Evolutionary conservation across 345 rosid species (phyloP), one percentile per base, ranked within the genome.

Genomic region (Gossypium bickii): DNA sequence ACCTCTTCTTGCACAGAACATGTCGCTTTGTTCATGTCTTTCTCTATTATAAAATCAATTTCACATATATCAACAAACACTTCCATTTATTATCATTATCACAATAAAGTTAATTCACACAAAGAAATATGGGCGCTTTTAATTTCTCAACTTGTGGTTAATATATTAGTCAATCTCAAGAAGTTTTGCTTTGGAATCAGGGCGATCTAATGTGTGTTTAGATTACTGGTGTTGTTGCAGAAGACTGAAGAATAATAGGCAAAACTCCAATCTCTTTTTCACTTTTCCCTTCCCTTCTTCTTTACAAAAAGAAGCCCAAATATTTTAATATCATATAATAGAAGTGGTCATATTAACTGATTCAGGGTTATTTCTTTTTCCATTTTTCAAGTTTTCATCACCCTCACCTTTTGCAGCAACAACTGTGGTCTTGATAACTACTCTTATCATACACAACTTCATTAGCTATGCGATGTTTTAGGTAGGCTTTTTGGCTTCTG

Each of bases 1-100:
- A 74, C 84, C 85, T 74, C 83, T 85, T 76, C 80, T 76, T 83
- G 82, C 87, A 81, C 71, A 80, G 78, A 83, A 80, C 81, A 60
- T 85, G 83, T 76, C 81, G 61, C 85, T 83, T 81, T 80, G 71
- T 79, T 77, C 83, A 78, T 80, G 76, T 72, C 79, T 69, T 75
- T 48, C 80, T 58, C 44, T 11, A 11, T 9, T 48, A 1, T 16
- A 17, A 51, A 69, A 27, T 59, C 6, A 2, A 51, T 34, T 5
- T 34, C 41, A 34, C 41, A 34, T 34, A 13, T 10, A 25, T 52
- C 45, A 69, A 3, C 59, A 24, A 15, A 7, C 22, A 9, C 43
- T 25, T 68, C 25, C 13, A 22, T 57, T 20, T 47, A 34, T 64
- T 41, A 34, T 12, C 15, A 48, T n/a, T 56, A 56, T n/a, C 20